Evolutionary conservation across 345 rosid species (phyloP), one percentile per base, ranked within the genome.

Genomic region (Geranium brycei): DNA sequence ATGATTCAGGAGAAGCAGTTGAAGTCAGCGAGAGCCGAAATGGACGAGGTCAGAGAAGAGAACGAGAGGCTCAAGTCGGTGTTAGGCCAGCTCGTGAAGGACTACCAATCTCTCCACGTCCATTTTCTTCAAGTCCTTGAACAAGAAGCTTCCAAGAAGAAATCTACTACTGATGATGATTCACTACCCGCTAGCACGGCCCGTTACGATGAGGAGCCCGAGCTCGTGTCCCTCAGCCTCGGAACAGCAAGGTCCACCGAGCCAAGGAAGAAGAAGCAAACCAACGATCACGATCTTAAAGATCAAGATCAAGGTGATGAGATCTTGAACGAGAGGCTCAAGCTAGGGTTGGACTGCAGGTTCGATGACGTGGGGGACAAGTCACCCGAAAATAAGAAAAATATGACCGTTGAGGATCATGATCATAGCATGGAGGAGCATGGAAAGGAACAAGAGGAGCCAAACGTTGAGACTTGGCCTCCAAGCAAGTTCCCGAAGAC

Each of bases 1-100:
- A 23, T 47, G 13, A 13, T 47, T 7, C 15, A 76, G 86, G 80
- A 76, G 65, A 77, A 71, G 60, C 68, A 75, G 79, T 77, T 89
- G 70, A 87, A 85, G 64, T 81, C 82, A 40, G 78, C 85, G 3
- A 82, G 82, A 78, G 84, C 82, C 2, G 87, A 89, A 75, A 82
- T 89, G 87, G 85, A 76, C 13, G 91, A 79, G 60, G 89, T 78
- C 53, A 85, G 73, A 76, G 88, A 87, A 71, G 96, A 91, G 73
- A 91, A 91, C 57, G 71, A 79, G 72, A 87, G 86, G 61, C 81
- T 91, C 51, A 89, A 89, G 75, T 64, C 72, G 70, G 17, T 75
- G 53, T 67, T 91, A 60, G 68, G 75, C 65, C 75, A 74, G 51
- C 69, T 82, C 63, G 76, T 61, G 83, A 81, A 80, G 66, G 98